Evolutionary conservation across 116 monocot species (phyloP).

Genomic region (Trichopus zeylanicus): DNA sequence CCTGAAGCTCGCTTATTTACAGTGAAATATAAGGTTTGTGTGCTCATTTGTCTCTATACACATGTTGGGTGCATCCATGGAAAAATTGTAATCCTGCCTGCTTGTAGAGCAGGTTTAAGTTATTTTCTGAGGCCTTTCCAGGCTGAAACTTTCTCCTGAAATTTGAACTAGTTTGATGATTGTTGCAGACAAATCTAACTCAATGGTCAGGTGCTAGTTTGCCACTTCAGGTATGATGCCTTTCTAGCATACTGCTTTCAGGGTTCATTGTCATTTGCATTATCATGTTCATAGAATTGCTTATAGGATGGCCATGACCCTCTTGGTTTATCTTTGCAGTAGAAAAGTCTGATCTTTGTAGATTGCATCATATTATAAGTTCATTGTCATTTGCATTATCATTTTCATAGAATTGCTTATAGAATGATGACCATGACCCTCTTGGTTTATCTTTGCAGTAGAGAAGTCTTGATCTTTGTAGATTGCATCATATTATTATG

Average conservation of each 20-base stretch:
- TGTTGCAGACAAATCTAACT: conserved; percentile 92
- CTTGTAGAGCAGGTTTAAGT: conserved; percentile 10
- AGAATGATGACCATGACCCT: not conserved
- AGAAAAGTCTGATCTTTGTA: not conserved
- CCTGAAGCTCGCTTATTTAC: conserved; percentile 73
- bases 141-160: conserved; percentile 21
- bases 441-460: not conserved
- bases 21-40: conserved; percentile 88
- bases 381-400: not conserved
- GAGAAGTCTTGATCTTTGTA: not conserved
- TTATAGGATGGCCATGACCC: not conserved
- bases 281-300: not conserved
- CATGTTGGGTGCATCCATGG: too few species aligned
- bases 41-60: not conserved
- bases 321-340: not conserved
- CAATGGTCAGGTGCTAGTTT: conserved; percentile 97
- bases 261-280: not conserved
- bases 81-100: not conserved
- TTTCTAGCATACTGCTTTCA: not conserved
- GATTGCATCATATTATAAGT: not conserved
- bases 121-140: conserved; percentile 21
- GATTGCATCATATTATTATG: not conserved
- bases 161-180: conserved; percentile 40
- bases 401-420: not conserved
- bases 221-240: conserved; percentile 82